A percentile compares a stretch with the other conserved stretches of the same genome.
Evolutionary conservation across 192 early-diverging fungal species (phyloP).

Genomic region (Cladochytrium replicatum): DNA sequence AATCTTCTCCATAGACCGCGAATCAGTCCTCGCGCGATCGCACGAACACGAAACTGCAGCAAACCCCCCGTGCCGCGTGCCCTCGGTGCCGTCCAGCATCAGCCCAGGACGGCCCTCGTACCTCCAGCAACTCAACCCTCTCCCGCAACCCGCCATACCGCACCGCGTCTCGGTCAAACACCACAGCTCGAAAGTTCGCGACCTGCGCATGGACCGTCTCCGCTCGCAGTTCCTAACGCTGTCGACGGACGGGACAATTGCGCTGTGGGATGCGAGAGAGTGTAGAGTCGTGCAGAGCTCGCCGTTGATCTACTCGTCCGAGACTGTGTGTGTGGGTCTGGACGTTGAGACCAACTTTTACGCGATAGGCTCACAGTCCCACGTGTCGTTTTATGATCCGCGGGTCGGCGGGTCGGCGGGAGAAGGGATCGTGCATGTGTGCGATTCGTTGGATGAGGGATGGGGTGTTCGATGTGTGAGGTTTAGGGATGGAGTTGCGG

Average conservation of each 20-base stretch:
- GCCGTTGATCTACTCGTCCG: conserved; percentile 17
- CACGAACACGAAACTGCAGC: conserved; percentile 12
- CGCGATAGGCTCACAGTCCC: conserved; percentile 30
- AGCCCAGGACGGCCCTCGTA: not conserved
- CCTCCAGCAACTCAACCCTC: not conserved
- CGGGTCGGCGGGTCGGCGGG: conserved; percentile 9
- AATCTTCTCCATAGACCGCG: conserved; percentile 35
- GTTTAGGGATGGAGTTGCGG: conserved; percentile 33
- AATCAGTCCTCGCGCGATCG: too few relatives aligned
- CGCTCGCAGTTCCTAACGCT: conserved; percentile 39
- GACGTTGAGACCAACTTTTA: conserved; percentile 13
- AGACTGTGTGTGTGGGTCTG: conserved; percentile 20
- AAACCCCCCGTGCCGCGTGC: too few relatives aligned
- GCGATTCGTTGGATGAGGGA: conserved; percentile 52
- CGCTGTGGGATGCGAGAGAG: conserved; percentile 48
- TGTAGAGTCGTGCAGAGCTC: not conserved
- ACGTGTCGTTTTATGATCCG: conserved; percentile 33
- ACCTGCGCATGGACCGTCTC: conserved; percentile 32
- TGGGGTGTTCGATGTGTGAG: conserved; percentile 53
- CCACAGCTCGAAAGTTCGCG: conserved; percentile 44
- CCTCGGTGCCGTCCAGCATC: not conserved
- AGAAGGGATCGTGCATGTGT: conserved; percentile 29
- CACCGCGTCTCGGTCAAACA: conserved; percentile 20
- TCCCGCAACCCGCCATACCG: conserved; percentile 14
- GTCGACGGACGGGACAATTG: conserved; percentile 49